phyloP scores from a whole-genome alignment of 2,329 filamentous ascomycete genomes.

The Talaromyces sp. region DNA sequence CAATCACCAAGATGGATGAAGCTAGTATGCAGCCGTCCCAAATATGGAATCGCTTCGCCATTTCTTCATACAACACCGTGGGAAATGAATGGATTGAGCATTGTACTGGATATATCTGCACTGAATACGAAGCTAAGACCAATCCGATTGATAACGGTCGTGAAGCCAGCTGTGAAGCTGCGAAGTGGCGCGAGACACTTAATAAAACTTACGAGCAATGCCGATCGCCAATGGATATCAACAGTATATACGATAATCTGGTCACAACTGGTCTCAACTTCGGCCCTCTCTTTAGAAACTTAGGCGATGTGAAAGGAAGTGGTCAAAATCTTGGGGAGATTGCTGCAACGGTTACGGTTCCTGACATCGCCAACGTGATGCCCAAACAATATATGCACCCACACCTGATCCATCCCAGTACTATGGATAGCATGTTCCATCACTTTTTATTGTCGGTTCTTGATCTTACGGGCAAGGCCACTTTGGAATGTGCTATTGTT shows the following conservation, averaged over 20 bases:
- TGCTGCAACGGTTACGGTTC: conserved; percentile 27
- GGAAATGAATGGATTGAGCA: conserved; percentile 35
- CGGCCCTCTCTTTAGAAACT: conserved; percentile 31
- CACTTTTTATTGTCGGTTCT: conserved; percentile 27
- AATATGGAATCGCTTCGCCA: conserved; percentile 29
- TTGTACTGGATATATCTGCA: conserved; percentile 31
- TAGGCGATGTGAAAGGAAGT: conserved; percentile 25
- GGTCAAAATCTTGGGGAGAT: conserved; percentile 21
- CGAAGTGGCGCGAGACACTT: conserved; percentile 20
- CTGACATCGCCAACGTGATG: conserved; percentile 31
- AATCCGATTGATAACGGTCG: conserved; percentile 23
- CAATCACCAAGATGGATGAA: conserved; percentile 25
- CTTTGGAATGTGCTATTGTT: conserved; percentile 26
- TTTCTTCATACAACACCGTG: conserved; percentile 30
- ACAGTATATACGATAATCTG: conserved; percentile 27
- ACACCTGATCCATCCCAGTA: conserved; percentile 37
- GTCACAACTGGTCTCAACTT: conserved; percentile 29
- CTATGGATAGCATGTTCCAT: conserved; percentile 36
- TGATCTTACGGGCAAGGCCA: conserved; percentile 24
- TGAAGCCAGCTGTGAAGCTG: conserved; percentile 23
- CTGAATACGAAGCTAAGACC: conserved; percentile 22
- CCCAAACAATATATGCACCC: conserved; percentile 31
- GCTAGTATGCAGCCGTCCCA: conserved; percentile 21
- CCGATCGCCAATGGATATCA: conserved; percentile 23
- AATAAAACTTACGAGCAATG: conserved; percentile 22